Conservation (phyloP, 169 alveolate species). For the Eimeria sp. region DNA sequence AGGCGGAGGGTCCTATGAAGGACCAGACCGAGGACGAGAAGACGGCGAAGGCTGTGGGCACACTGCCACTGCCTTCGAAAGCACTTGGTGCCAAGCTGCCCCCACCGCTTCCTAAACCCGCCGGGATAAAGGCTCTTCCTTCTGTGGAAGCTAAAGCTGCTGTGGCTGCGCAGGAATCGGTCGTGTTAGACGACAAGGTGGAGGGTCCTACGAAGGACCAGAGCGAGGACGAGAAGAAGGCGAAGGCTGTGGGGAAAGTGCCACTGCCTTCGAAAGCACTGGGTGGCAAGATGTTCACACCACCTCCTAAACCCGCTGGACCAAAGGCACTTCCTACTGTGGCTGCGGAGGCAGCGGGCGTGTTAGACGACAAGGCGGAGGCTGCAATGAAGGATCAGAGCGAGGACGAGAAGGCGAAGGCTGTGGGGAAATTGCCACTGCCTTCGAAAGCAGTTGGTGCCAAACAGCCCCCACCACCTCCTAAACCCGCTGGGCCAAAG, state of each 20-base stretch:
- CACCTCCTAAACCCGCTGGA: neutral
- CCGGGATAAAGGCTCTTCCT: neutral
- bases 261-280: neutral
- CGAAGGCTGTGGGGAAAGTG: neutral
- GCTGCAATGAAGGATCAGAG: neutral
- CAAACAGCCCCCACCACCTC: neutral
- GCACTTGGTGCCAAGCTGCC: conserved; percentile 27
- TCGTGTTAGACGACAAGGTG: neutral
- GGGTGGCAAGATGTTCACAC: neutral
- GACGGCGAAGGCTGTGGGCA: conserved; percentile 1
- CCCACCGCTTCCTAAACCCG: neutral
- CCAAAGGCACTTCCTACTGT: conserved; percentile 6
- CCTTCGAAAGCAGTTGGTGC: neutral
- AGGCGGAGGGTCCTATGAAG: neutral
- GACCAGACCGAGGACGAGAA: neutral
- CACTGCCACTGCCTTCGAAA: neutral
- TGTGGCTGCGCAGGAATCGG: neutral
- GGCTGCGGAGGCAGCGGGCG: neutral
- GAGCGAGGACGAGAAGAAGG: neutral
- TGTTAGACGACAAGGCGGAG: neutral
- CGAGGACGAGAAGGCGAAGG: conserved; percentile 9
- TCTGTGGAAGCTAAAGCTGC: neutral
- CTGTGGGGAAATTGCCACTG: neutral
- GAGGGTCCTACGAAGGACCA: neutral
- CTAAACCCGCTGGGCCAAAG: neutral